Evolutionary conservation across 2,329 filamentous ascomycete genomes (phyloP), one percentile per base, ranked within the genome.

Genomic region (Neoascochyta sp.): DNA sequence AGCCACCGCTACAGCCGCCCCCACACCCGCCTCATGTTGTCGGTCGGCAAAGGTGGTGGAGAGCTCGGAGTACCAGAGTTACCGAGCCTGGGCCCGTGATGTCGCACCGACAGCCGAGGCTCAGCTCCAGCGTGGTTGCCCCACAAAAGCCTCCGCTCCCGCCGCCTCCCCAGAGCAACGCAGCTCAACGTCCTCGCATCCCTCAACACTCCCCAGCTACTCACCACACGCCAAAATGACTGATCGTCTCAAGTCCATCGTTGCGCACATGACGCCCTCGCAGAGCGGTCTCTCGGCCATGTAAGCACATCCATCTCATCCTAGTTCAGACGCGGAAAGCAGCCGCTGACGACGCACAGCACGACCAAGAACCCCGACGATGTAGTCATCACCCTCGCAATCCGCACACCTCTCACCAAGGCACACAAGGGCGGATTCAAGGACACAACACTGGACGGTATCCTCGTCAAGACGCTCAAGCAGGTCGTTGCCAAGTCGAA

Each of bases 321-420:
- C n/a, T n/a, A n/a, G n/a, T n/a, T n/a, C n/a, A n/a, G n/a, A n/a
- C n/a, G n/a, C n/a, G n/a, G n/a, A n/a, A n/a, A n/a, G n/a, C n/a
- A n/a, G n/a, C 36, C 35, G 30, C 48, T 35, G 36, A 29, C 12
- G 4, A 10, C 8, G 10, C 8, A 23, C 51, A 95, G 88, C 58
- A 88, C 86, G 35, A 80, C 86, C 51, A 89, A 96, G 73, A 93
- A 94, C 65, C 79, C 89, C 49, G 90, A 96, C 63, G 92, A 98
- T 71, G 76, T 98, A 32, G 92, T 98, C 62, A 95, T 96, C 59
- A 98, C 92, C 6, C 78, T 93, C 36, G 90, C 90, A 16, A 73
- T 89, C 54, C 85, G 92, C 34, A 95, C 90, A 16, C 88, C 92
- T 1, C 75, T 98, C 41, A 75, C 83, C 59, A 96, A 95, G 71